Base-by-base conservation (phyloP, 345 rosid genomes). In the Salix dunnii region DNA sequence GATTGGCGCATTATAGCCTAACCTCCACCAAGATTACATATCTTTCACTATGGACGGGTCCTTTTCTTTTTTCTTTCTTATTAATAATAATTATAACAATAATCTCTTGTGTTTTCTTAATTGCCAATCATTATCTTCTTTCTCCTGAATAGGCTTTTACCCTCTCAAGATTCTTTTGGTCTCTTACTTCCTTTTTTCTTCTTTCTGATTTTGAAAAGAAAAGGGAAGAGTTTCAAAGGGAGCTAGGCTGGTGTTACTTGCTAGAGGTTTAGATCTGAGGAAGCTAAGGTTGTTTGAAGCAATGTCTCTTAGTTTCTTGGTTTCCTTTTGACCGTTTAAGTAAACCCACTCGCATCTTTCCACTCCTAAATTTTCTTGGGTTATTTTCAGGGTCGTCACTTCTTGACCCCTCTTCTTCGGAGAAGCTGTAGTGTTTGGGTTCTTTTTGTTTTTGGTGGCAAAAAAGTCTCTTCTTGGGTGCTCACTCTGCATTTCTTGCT, bases 191-290 rank as follows among this genome's bases (percentile, higher is more conserved):
- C 27, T 58, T 62, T 61, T 25, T 46, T 40, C 13, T 67, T 51
- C 6, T 49, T 17, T 42, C 5, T 51, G 27, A 28, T 78, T 70
- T 72, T 6, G 3, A 36, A 16, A 7, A 58, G 18, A 27, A 28
- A 75, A 49, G 40, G 33, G 16, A 61, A 58, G 51, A 71, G 74
- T 42, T 60, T 28, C 38, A 38, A 28, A 51, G 31, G 27, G 60
- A 17, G 60, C 16, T n/a, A 27, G 43, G 61, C 25, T 74, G 66
- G 43, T 65, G 71, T 65, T 69, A 8, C 70, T 77, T 69, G 12
- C 70, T 77, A 77, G 66, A 67, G 74, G 68, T 71, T 87, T 86
- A 87, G 88, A 87, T 87, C 90, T 85, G 88, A 61, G 30, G 65
- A 10, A 27, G 30, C 21, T 5, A 49, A 49, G 55, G 55, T 49